A percentile compares a stretch with the other conserved stretches of the same genome.
phyloP scores from a whole-genome alignment of 2,329 filamentous ascomycete species.

The Hypoxylon sp. region DNA sequence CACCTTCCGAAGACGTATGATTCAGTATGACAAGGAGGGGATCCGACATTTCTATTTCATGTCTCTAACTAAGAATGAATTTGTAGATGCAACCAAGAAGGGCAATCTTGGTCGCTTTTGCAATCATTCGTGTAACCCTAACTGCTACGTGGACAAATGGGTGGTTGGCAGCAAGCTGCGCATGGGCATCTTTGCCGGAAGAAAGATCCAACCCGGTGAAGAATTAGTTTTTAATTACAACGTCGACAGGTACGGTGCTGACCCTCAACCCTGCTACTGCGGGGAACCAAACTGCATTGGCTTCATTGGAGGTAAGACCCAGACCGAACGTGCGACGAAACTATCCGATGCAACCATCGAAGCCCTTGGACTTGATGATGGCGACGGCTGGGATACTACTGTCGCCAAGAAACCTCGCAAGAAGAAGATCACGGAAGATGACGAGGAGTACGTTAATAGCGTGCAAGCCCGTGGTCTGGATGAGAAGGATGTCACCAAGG shows the following conservation, averaged over 20 bases:
- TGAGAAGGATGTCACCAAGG: conserved; percentile 55
- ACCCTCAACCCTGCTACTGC: conserved; percentile 97
- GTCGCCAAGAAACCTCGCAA: conserved; percentile 92
- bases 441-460: conserved; percentile 95
- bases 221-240: conserved; percentile 99
- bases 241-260: conserved; percentile 96
- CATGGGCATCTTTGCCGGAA: conserved; percentile 98
- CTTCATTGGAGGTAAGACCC: conserved; percentile 97
- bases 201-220: conserved; percentile 87
- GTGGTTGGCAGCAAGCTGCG: conserved; percentile 96
- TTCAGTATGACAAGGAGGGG: conserved; percentile 93
- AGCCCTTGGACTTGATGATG: conserved; percentile 94
- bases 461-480: conserved; percentile 57
- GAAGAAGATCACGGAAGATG: conserved; percentile 92
- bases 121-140: conserved; percentile 99
- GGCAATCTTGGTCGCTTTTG: conserved; percentile 97
- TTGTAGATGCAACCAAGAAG: conserved; percentile 97
- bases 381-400: conserved; percentile 90
- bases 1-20: conserved; percentile 89
- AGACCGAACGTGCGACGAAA: conserved; percentile 95
- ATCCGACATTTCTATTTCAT: conserved; percentile 99
- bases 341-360: conserved; percentile 91
- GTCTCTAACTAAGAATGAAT: conserved; percentile 96
- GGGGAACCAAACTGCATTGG: conserved; percentile 94
- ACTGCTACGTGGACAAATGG: conserved; percentile 99